These are phyloP conservation scores for Spergularia bocconei DNA, from an alignment of 148 eudicot species.

Conservation along the genomic window DNA sequence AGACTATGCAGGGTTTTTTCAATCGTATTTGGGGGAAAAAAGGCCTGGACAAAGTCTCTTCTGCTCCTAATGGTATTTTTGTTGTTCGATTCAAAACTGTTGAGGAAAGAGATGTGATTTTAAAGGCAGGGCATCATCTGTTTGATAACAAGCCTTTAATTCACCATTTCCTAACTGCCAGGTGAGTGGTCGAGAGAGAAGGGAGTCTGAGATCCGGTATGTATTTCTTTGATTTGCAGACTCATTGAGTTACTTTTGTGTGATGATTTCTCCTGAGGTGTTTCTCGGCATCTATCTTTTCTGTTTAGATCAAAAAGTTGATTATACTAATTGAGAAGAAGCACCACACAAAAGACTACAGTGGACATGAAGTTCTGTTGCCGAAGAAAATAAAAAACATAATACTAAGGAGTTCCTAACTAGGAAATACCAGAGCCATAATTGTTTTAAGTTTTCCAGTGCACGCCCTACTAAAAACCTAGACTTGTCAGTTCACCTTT, in stretches of 20 bases:
- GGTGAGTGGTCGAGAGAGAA: constrained; percentile 80
- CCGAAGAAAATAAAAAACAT: too few species aligned
- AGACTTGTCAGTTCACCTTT: background rate
- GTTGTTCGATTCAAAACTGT: background rate
- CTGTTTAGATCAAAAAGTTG: too few species aligned
- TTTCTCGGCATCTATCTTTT: background rate
- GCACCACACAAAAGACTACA: too few species aligned
- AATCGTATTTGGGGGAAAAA: background rate
- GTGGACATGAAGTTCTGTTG: too few species aligned
- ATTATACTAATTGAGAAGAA: too few species aligned
- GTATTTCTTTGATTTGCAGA: background rate
- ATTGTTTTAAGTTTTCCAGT: too few species aligned
- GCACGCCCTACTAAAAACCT: background rate
- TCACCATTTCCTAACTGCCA: constrained; percentile 33
- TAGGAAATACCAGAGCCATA: too few species aligned
- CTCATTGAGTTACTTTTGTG: background rate
- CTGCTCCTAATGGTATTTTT: background rate
- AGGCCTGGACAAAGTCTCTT: background rate
- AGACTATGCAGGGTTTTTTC: background rate
- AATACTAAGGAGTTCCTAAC: too few species aligned
- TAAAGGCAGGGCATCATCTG: too few species aligned
- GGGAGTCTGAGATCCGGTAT: constrained; percentile 95
- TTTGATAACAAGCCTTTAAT: too few species aligned
- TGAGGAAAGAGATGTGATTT: too few species aligned
- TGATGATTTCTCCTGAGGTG: background rate